A percentile compares a stretch with the other conserved stretches of the same genome.
phyloP scores from a whole-genome alignment of 495 filamentous ascomycete species.

The Annulohypoxylon bovei region DNA sequence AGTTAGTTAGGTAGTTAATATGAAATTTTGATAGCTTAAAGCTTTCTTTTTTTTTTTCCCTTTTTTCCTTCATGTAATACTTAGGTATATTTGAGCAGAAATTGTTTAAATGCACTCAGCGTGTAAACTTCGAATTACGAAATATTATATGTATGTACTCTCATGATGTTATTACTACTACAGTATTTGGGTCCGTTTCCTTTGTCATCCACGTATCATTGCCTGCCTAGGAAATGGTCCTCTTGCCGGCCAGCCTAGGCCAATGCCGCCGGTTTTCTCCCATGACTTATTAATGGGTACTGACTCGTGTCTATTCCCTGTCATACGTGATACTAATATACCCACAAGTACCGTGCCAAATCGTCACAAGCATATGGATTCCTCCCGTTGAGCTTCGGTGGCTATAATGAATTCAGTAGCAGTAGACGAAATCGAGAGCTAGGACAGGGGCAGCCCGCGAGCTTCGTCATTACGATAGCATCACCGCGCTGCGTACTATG shows the following conservation, averaged over 20 bases:
- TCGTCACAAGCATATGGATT: slow-evolving; percentile 23
- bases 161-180: neutral
- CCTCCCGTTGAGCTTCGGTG: slow-evolving; percentile 30
- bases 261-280: slow-evolving; percentile 37
- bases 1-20: neutral
- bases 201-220: slow-evolving; percentile 15
- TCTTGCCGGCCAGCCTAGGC: slow-evolving; percentile 30
- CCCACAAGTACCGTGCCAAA: slow-evolving; percentile 27
- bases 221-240: slow-evolving; percentile 31
- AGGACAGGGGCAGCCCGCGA: slow-evolving; percentile 24
- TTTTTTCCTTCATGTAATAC: too few species aligned
- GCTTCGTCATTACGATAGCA: slow-evolving; percentile 40
- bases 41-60: neutral
- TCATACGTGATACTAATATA: slow-evolving; percentile 37
- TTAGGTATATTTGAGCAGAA: too few species aligned
- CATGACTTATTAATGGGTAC: slow-evolving; percentile 27
- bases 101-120: too few species aligned
- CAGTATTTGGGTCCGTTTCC: neutral
- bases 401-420: slow-evolving; percentile 2
- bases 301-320: slow-evolving; percentile 39
- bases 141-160: neutral
- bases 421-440: slow-evolving; percentile 1
- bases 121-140: neutral
- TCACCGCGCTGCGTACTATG: slow-evolving; percentile 35
- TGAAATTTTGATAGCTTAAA: neutral